These are phyloP conservation scores for Podila minutissima DNA, from an alignment of 192 early-diverging fungal genomes.

Conservation along the genomic window DNA sequence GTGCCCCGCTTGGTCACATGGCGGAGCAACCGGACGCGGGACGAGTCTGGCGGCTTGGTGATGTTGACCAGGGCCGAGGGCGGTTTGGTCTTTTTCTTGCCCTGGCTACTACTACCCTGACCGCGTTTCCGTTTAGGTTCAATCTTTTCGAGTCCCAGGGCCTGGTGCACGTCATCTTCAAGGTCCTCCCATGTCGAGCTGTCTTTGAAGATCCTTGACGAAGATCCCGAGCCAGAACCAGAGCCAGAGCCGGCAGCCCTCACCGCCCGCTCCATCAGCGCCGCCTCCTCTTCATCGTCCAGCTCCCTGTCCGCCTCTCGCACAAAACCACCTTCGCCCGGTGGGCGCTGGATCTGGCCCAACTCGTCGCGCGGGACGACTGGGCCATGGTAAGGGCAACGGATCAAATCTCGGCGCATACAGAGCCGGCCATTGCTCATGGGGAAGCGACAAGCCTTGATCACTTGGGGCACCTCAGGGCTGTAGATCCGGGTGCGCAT, in stretches of 20 bases:
- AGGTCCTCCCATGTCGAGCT: constrained; percentile 55
- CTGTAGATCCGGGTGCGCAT: constrained; percentile 66
- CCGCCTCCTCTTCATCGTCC: constrained; percentile 12
- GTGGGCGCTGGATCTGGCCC: constrained; percentile 46
- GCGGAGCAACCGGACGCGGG: constrained; percentile 33
- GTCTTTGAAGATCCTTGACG: constrained; percentile 6
- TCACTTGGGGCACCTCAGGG: constrained; percentile 43
- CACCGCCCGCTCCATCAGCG: constrained; percentile 9
- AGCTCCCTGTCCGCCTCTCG: constrained; percentile 3
- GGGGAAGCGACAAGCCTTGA: constrained; percentile 73
- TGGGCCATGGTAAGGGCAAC: constrained; percentile 73
- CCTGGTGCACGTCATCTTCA: constrained; percentile 57
- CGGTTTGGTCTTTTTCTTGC: constrained; percentile 18
- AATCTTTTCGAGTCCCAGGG: constrained; percentile 45
- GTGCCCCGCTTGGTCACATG: constrained; percentile 23
- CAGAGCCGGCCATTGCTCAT: constrained; percentile 70
- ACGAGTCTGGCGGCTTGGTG: constrained; percentile 51
- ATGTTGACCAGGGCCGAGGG: constrained; percentile 54
- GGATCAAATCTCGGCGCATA: constrained; percentile 69
- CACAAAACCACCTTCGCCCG: constrained; percentile 18
- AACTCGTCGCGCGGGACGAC: constrained; percentile 70
- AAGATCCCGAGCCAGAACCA: not conserved
- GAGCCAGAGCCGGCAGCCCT: constrained; percentile 9
- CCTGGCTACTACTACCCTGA: not conserved
- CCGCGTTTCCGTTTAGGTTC: constrained; percentile 38